Percentiles rank a stretch among this genome's conserved stretches.
These are phyloP conservation scores for Mesembryanthemum crystallinum DNA, from an alignment of 148 eudicot species.

Conservation along the genomic window DNA sequence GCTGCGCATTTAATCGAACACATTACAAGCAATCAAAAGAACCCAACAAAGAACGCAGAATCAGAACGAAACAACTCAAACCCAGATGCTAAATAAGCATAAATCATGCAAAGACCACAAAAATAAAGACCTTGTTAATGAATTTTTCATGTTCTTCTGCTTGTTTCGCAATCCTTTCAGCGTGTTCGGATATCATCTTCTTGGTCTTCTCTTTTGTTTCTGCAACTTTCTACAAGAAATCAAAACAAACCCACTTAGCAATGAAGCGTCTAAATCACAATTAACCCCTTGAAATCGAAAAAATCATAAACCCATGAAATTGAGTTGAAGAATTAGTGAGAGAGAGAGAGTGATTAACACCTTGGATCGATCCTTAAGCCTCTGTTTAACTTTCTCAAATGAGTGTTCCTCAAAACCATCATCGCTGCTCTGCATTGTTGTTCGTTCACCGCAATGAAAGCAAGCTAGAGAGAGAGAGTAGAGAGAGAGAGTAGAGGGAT, in stretches of 20 bases:
- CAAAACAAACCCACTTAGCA: slow-evolving; percentile 17
- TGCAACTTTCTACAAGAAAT: slow-evolving; percentile 61
- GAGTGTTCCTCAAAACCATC: slow-evolving; percentile 54
- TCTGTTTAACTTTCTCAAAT: slow-evolving; percentile 41
- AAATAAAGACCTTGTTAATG: slow-evolving; percentile 65
- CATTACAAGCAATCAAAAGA: slow-evolving; percentile 5
- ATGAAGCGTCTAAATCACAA: neutral
- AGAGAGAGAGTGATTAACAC: slow-evolving; percentile 18
- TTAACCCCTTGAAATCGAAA: neutral
- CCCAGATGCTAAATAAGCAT: slow-evolving; percentile 7
- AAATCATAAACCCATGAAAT: neutral
- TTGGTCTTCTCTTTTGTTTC: slow-evolving; percentile 85
- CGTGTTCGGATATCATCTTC: slow-evolving; percentile 86
- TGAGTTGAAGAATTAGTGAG: no score
- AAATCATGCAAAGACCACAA: neutral
- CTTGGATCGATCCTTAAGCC: slow-evolving; percentile 63
- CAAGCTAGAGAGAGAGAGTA: neutral
- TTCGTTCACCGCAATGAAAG: neutral
- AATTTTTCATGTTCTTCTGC: slow-evolving; percentile 94
- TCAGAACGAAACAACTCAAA: neutral
- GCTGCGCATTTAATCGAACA: slow-evolving; percentile 24
- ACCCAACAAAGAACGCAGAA: neutral
- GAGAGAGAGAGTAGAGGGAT: neutral
- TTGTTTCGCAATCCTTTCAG: slow-evolving; percentile 75
- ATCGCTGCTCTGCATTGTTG: slow-evolving; percentile 54